Evolutionary conservation across 352 stramenopile species (phyloP), one percentile per base, ranked within the genome.

Genomic region (Aphanomyces euteiches): DNA sequence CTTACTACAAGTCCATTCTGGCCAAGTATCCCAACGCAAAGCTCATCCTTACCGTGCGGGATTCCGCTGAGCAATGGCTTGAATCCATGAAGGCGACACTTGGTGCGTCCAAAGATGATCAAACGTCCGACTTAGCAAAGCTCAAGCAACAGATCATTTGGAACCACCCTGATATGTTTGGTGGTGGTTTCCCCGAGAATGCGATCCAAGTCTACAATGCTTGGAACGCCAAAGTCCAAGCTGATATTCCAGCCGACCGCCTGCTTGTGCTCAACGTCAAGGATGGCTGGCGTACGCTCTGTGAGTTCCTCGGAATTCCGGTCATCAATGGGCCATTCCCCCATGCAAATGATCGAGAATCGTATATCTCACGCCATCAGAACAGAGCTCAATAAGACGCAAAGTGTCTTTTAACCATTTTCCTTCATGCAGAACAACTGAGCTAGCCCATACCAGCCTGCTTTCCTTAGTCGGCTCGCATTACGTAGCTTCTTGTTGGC

Each of bases 1-100:
- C 43, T 12, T 50, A 50, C 43, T 50, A 50, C 43, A n/a, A 50
- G 43, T 50, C 43, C 43, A 50, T 50, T n/a, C 43, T 50, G 43
- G 43, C 43, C 10, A 12, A 50, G 17, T 50, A 50, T n/a, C 43
- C 43, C 43, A 12, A 50, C 43, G 43, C 43, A 12, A 50, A 50
- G 43, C 10, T 50, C 17, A 50, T 50, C 43, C 17, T 50, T 2
- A 50, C 43, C 1, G 43, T 50, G 43, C 43, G 43, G 43, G 43
- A 50, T n/a, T 50, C 43, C 0, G 10, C 43, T n/a, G 43, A 1
- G 43, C 43, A 50, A n/a, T 50, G 43, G 43, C 43, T 50, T n/a
- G 43, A 12, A n/a, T 50, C 43, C 43, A n/a, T 50, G 43, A n/a
- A 50, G 17, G 43, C 43, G 43, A 50, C 43, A n/a, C 10, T 50